phyloP scores from a whole-genome alignment of 2,329 filamentous ascomycete species.

The Scolecobasidium constrictum region DNA sequence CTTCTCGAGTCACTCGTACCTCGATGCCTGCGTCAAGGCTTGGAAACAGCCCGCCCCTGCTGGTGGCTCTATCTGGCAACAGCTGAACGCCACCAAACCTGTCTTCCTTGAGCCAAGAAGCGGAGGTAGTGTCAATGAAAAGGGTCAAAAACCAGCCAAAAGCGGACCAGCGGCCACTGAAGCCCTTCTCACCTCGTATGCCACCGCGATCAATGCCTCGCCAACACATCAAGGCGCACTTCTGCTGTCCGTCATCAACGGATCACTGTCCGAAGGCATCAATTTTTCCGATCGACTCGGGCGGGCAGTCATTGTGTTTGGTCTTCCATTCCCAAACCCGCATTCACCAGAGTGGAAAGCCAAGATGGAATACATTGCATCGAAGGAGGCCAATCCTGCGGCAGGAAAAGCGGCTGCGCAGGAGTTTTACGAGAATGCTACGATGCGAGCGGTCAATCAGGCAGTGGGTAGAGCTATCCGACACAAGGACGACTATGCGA shows the following conservation, averaged over 20 bases:
- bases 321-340: slow-evolving; percentile 85
- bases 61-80: slow-evolving; percentile 42
- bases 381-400: slow-evolving; percentile 30
- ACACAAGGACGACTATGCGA: slow-evolving; percentile 79
- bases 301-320: slow-evolving; percentile 81
- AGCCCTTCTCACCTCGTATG: slow-evolving; percentile 63
- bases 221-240: slow-evolving; percentile 53
- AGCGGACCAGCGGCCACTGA: slow-evolving; percentile 44
- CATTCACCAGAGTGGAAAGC: slow-evolving; percentile 87
- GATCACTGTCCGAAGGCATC: slow-evolving; percentile 93
- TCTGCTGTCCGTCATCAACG: slow-evolving; percentile 82
- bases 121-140: slow-evolving; percentile 9
- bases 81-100: slow-evolving; percentile 47
- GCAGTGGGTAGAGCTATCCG: slow-evolving; percentile 88
- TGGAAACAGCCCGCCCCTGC: slow-evolving; percentile 25
- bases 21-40: slow-evolving; percentile 53
- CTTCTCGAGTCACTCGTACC: slow-evolving; percentile 89
- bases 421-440: slow-evolving; percentile 87
- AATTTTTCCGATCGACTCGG: slow-evolving; percentile 92
- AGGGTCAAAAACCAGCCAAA: slow-evolving; percentile 28
- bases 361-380: slow-evolving; percentile 76
- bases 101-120: slow-evolving; percentile 27
- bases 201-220: slow-evolving; percentile 45
- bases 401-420: slow-evolving; percentile 43
- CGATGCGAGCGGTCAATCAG: slow-evolving; percentile 96